These are phyloP conservation scores for Mycena belliarum DNA, from an alignment of 768 basidiomycete species.

Conservation along the genomic window DNA sequence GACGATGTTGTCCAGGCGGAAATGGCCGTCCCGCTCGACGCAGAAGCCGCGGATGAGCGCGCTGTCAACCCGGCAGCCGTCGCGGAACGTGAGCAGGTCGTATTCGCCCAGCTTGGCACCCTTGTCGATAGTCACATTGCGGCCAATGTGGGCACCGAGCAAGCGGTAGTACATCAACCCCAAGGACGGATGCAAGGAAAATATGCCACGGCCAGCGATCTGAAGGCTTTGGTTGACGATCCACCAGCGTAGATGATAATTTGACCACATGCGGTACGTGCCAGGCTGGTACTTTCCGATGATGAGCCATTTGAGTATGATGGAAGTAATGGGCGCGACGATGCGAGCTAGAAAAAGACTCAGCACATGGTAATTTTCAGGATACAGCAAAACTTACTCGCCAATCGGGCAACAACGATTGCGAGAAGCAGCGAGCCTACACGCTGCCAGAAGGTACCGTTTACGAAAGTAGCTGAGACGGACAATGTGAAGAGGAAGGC, in stretches of 20 bases:
- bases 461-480: conserved; percentile 30
- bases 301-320: conserved; percentile 47
- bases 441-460: conserved; percentile 35
- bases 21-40: conserved; percentile 45
- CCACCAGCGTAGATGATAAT: conserved; percentile 18
- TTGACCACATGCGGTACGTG: conserved; percentile 33
- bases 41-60: conserved; percentile 43
- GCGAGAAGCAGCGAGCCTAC: conserved; percentile 34
- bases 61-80: conserved; percentile 45
- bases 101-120: conserved; percentile 40
- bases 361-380: background rate
- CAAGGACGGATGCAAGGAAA: conserved; percentile 38
- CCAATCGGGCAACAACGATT: conserved; percentile 34
- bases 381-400: conserved; percentile 4
- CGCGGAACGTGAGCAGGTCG: conserved; percentile 43
- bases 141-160: conserved; percentile 45
- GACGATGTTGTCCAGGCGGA: conserved; percentile 39
- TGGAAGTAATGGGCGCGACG: conserved; percentile 40
- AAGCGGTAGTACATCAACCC: conserved; percentile 44
- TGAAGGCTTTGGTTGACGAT: conserved; percentile 3
- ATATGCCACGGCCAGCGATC: conserved; percentile 43
- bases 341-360: conserved; percentile 25
- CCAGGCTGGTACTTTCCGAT: conserved; percentile 44
- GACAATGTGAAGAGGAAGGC: conserved; percentile 39
- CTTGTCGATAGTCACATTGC: conserved; percentile 40